These are phyloP conservation scores for Salpingoeca rosetta DNA, from an alignment of 78 protist genomes.

Conservation along the genomic window DNA sequence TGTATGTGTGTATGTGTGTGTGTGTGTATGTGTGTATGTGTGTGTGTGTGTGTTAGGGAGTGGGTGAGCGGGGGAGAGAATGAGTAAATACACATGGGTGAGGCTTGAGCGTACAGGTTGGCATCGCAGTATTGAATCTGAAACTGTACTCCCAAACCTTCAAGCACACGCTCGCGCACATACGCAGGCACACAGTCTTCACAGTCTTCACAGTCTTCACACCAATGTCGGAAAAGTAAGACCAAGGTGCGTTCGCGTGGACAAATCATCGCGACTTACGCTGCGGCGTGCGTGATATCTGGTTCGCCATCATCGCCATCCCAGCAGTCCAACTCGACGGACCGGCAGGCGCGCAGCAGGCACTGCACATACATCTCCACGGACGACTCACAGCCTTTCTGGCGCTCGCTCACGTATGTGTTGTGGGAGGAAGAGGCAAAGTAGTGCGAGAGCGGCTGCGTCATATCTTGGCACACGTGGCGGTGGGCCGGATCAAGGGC, in stretches of 20 bases:
- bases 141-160: no score
- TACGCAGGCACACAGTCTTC: no score
- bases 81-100: no score
- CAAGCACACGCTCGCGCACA: no score
- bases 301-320: slow-evolving; percentile 40
- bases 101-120: no score
- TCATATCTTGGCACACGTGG: slow-evolving; percentile 21
- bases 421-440: slow-evolving; percentile 73
- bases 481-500: background rate
- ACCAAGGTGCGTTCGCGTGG: no score
- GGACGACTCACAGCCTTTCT: background rate
- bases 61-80: no score
- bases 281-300: background rate
- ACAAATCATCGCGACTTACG: no score
- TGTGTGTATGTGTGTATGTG: slow-evolving; percentile 1
- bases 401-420: background rate
- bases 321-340: slow-evolving; percentile 72
- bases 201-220: no score
- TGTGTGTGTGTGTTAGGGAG: background rate
- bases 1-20: slow-evolving; percentile 37
- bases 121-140: no score
- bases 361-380: background rate
- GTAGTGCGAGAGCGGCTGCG: slow-evolving; percentile 56
- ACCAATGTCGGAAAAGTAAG: no score
- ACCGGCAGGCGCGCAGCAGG: slow-evolving; percentile 41